These are phyloP conservation scores for Xanthoconium purpureum DNA, from an alignment of 768 basidiomycete genomes.

Conservation along the genomic window DNA sequence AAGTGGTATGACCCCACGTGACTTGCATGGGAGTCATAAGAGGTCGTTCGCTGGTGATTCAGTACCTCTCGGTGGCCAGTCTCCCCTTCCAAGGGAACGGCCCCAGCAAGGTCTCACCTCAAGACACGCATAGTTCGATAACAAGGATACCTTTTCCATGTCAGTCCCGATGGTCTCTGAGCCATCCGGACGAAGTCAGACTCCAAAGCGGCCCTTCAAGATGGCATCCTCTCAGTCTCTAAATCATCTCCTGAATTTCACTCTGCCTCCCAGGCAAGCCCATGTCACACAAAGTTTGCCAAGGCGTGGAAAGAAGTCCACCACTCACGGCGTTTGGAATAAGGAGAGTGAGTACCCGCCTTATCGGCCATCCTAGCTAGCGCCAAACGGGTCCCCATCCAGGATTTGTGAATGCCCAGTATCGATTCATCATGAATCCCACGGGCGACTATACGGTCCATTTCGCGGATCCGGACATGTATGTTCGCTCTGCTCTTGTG, in stretches of 20 bases:
- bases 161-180: constrained; percentile 27
- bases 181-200: constrained; percentile 32
- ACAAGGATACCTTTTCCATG: constrained; percentile 21
- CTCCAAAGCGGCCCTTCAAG: constrained; percentile 62
- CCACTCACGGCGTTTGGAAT: constrained; percentile 70
- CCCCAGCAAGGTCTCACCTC: constrained; percentile 25
- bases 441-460: constrained; percentile 90
- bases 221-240: constrained; percentile 62
- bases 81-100: constrained; percentile 51
- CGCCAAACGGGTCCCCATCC: constrained; percentile 15
- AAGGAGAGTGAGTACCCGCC: constrained; percentile 78
- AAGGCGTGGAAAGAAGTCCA: constrained; percentile 71
- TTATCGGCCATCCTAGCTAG: constrained; percentile 12
- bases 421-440: constrained; percentile 94
- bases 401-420: constrained; percentile 97
- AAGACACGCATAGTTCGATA: constrained; percentile 9
- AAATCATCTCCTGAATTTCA: constrained; percentile 92
- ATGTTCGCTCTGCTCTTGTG: constrained; percentile 32
- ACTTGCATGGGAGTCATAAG: constrained; percentile 22
- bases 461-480: constrained; percentile 98
- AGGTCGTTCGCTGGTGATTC: not conserved
- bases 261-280: constrained; percentile 81
- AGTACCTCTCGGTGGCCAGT: constrained; percentile 25
- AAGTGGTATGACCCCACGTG: constrained; percentile 23
- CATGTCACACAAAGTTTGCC: constrained; percentile 54